Percentiles rank a stretch among this genome's conserved stretches.
Evolutionary conservation across 345 rosid genomes (phyloP).

Genomic region (Populus nigra): DNA sequence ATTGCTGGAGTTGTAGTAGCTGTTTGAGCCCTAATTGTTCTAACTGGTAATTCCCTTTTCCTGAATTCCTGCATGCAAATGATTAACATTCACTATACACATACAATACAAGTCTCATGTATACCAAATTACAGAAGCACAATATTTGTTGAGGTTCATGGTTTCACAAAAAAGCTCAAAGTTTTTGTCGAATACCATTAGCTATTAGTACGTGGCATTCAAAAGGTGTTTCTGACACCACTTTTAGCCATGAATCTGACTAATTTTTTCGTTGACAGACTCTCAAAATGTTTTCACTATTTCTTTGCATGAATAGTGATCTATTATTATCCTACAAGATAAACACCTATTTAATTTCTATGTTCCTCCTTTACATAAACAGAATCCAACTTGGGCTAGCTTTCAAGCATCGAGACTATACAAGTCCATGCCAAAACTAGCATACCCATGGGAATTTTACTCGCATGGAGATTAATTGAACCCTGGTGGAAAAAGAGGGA

Average conservation of each 20-base stretch:
- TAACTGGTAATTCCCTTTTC: slow-evolving; percentile 43
- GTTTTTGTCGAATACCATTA: too few relatives aligned
- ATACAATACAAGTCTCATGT: background rate
- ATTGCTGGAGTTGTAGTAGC: slow-evolving; percentile 52
- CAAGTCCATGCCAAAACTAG: background rate
- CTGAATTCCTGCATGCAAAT: background rate
- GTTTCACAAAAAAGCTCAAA: background rate
- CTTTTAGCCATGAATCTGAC: background rate
- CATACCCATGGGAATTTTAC: background rate
- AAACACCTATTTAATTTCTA: background rate
- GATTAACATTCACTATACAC: background rate
- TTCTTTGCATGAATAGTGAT: background rate
- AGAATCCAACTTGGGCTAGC: background rate
- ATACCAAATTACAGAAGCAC: background rate
- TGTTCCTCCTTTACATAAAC: background rate
- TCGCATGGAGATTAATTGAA: background rate
- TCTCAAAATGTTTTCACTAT: background rate
- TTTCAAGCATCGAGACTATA: background rate
- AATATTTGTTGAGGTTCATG: background rate
- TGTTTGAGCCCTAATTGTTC: slow-evolving; percentile 55
- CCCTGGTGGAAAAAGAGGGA: background rate
- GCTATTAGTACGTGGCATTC: too few relatives aligned
- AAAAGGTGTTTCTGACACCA: background rate
- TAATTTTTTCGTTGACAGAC: background rate
- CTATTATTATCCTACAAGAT: background rate